Base-by-base conservation (phyloP, 179 eudicot genomes). In the Silene vulgaris region DNA sequence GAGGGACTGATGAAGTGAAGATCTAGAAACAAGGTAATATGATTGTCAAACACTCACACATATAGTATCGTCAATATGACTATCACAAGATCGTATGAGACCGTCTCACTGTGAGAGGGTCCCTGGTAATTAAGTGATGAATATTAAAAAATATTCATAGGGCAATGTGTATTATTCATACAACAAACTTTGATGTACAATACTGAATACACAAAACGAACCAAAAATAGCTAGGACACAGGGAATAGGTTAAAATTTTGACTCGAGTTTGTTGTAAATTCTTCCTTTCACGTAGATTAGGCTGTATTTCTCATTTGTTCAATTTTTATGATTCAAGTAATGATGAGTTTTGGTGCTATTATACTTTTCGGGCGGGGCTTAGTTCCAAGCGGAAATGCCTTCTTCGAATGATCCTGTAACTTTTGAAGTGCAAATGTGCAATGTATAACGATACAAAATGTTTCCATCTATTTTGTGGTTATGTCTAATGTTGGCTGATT, bases 1-100 rank as follows among this genome's bases (percentile, higher is more conserved):
- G 95, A 88, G 69, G 92, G 96, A 69, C 83, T 91, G 73, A 85
- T 90, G 30, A 88, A 88, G 79, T 91, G 86, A 89, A 54, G 52
- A 11, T 50, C 16, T 50, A 2, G 57, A 9, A 50, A 50, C 57
- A 50, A 50, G 57, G 57, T 50, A 11, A 50, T 50, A 50, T 50
- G 57, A 50, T 12, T 12, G 16, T 50, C 57, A 50, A 14, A 50
- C 57, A 50, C 57, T 50, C n/a, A 14, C 57, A 50, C n/a, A 50
- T 50, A 13, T 48, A 9, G 57, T 50, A 13, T 50, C 57, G n/a
- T 14, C 57, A 50, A 50, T 50, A 13, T 50, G n/a, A 12, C n/a
- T 13, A 13, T 50, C 57, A 50, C 57, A 50, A 50, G 57, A 50
- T 50, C 57, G 17, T 11, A 50, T 50, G 57, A 50, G n/a, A 50